phyloP scores from a whole-genome alignment of 2,329 filamentous ascomycete genomes.

The Fusarium staphyleae region DNA sequence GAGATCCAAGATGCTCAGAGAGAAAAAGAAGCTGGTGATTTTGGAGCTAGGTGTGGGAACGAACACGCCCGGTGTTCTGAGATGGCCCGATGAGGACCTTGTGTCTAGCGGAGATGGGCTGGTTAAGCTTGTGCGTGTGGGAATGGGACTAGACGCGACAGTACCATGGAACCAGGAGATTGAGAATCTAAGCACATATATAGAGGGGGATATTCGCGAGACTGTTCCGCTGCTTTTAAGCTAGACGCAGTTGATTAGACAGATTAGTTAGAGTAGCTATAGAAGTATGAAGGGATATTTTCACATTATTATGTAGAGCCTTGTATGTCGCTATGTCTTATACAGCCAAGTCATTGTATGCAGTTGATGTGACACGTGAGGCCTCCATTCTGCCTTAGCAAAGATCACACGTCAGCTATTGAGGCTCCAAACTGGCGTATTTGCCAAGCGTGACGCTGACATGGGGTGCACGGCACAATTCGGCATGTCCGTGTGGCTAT shows the following conservation, averaged over 20 bases:
- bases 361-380: not conserved
- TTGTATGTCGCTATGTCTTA: too few species aligned
- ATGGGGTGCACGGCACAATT: not conserved
- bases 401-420: constrained; percentile 14
- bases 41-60: constrained; percentile 34
- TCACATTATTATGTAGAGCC: too few species aligned
- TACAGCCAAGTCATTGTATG: not conserved
- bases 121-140: constrained; percentile 29
- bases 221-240: too few species aligned
- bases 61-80: constrained; percentile 35
- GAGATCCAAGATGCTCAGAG: not conserved
- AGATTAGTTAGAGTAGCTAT: too few species aligned
- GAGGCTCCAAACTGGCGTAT: constrained; percentile 18
- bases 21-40: constrained; percentile 30
- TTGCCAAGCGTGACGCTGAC: constrained; percentile 23
- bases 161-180: too few species aligned
- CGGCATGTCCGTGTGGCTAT: constrained; percentile 33
- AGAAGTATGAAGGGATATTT: too few species aligned
- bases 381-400: not conserved
- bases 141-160: too few species aligned
- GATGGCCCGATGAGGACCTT: too few species aligned
- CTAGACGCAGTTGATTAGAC: too few species aligned
- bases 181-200: constrained; percentile 26
- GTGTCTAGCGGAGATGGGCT: too few species aligned
- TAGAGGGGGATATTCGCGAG: too few species aligned